A percentile compares a stretch with the other conserved stretches of the same genome.
Evolutionary conservation across 345 rosid genomes (phyloP).

Genomic region (Melastoma malabathricum): DNA sequence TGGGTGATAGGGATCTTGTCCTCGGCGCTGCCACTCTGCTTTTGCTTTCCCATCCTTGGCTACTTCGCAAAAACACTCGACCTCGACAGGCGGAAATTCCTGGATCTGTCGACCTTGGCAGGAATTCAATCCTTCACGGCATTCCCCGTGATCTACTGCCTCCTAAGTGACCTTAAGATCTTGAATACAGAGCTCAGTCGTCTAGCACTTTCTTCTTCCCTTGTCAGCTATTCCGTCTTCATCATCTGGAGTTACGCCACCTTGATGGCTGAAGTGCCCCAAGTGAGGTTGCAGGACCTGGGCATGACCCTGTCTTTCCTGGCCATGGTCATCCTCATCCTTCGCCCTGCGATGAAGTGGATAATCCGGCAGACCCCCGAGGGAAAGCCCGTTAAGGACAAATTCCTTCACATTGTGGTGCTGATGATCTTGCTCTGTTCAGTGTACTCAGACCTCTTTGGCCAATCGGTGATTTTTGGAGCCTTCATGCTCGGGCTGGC

Average conservation of each 20-base stretch:
- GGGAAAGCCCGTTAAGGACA: conserved; percentile 19
- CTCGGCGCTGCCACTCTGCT: not conserved
- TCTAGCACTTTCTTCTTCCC: conserved; percentile 24
- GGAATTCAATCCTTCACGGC: conserved; percentile 17
- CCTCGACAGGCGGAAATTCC: too few species aligned
- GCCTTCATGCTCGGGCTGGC: conserved; percentile 19
- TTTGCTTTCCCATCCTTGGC: too few species aligned
- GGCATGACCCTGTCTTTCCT: not conserved
- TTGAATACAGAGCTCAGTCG: conserved; percentile 37
- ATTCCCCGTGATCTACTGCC: conserved; percentile 25
- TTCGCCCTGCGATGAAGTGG: conserved; percentile 17
- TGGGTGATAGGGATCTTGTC: conserved; percentile 6
- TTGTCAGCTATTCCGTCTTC: conserved; percentile 16
- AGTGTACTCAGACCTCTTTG: conserved; percentile 9
- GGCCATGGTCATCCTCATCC: not conserved
- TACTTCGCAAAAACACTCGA: too few species aligned
- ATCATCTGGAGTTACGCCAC: conserved; percentile 10
- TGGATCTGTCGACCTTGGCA: not conserved
- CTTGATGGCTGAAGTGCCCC: conserved; percentile 9
- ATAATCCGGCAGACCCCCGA: conserved; percentile 16
- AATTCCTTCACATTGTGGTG: conserved; percentile 11
- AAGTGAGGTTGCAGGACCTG: not conserved
- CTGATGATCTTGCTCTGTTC: conserved; percentile 11
- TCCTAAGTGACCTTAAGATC: conserved; percentile 32
- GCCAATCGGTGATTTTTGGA: conserved; percentile 11